These are phyloP conservation scores for Margaritispora aquatica DNA, from an alignment of 495 filamentous ascomycete genomes.

Conservation along the genomic window DNA sequence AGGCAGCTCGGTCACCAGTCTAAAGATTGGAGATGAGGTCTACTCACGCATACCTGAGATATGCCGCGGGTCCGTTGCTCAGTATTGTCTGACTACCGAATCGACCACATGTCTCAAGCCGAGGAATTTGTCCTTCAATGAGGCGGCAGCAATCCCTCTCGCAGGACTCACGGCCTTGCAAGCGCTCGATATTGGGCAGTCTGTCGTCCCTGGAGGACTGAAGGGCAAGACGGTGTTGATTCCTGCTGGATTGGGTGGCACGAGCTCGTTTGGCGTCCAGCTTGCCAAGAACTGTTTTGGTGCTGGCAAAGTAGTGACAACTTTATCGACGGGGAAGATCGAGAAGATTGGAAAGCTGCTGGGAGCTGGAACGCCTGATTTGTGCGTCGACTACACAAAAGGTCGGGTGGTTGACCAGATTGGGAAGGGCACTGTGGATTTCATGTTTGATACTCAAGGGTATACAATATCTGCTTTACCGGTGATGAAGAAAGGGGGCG, in stretches of 20 bases:
- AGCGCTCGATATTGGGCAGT: conserved; percentile 33
- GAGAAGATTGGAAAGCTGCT: conserved; percentile 36
- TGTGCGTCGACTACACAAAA: conserved; percentile 46
- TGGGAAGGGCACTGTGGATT: conserved; percentile 40
- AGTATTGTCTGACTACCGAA: conserved; percentile 32
- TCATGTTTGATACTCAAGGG: conserved; percentile 46
- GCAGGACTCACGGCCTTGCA: conserved; percentile 37
- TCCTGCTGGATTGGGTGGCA: conserved; percentile 45
- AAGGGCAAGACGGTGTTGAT: conserved; percentile 51
- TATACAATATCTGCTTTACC: conserved; percentile 28
- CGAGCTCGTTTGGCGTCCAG: conserved; percentile 41
- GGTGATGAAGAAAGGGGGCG: conserved; percentile 33
- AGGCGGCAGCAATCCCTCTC: conserved; percentile 31
- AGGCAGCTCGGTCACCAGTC: conserved; percentile 33
- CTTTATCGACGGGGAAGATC: conserved; percentile 47
- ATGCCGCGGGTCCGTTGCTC: conserved; percentile 27
- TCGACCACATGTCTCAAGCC: conserved; percentile 34
- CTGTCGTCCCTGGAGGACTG: conserved; percentile 30
- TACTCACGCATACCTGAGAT: conserved; percentile 30
- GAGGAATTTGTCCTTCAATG: conserved; percentile 25
- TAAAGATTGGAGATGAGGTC: conserved; percentile 46
- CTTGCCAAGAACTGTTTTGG: conserved; percentile 48
- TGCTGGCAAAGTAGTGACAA: conserved; percentile 43
- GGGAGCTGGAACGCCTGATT: conserved; percentile 16
- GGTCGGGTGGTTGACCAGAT: conserved; percentile 34